Base-by-base conservation (phyloP, 2,329 filamentous ascomycete genomes). In the Amylocarpus encephaloides region DNA sequence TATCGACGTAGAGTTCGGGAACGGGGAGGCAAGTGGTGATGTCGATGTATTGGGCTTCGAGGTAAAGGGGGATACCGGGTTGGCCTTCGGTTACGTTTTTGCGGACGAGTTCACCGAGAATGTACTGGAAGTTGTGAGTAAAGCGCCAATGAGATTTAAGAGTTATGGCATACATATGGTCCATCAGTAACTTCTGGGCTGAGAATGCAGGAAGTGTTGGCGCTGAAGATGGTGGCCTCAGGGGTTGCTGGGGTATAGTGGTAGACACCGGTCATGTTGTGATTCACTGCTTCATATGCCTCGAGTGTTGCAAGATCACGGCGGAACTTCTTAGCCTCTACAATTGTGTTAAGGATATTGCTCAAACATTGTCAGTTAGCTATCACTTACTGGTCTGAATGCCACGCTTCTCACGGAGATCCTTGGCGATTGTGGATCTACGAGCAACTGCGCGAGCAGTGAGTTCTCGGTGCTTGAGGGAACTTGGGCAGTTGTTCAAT, bases 21-120 rank as follows among this genome's bases (percentile, higher is more conserved):
- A 52, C 40, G 4, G 49, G 49, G 15, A 47, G 43, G 44, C 43
- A 51, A 16, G 49, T 51, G 6, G 39, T 38, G 15, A 46, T 39
- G 29, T 51, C 49, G 50, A 79, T 69, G 47, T 79, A 65, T 60
- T 79, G 75, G 55, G 74, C 70, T 57, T 77, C 74, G 10, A 77
- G 62, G 2, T 69, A 69, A 29, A 77, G 62, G 22, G 70, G 67
- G 30, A 79, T 67, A 43, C 76, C 76, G 12, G 58, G 53, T 59
- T 77, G n/a, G 30, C n/a, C n/a, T 26, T 72, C 69, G 5, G 54
- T 55, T 41, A 72, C 60, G 50, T 72, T 62, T 40, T 67, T 56
- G 19, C 70, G 67, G 51, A 72, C 66, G 1, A 66, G 54, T 47
- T 71, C 69, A 7, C 68, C 68, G 13, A 59, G 62, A 26, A 71